These are phyloP conservation scores for Rhizopus sp. DNA, from an alignment of 371 early-diverging fungal genomes.

Conservation along the genomic window DNA sequence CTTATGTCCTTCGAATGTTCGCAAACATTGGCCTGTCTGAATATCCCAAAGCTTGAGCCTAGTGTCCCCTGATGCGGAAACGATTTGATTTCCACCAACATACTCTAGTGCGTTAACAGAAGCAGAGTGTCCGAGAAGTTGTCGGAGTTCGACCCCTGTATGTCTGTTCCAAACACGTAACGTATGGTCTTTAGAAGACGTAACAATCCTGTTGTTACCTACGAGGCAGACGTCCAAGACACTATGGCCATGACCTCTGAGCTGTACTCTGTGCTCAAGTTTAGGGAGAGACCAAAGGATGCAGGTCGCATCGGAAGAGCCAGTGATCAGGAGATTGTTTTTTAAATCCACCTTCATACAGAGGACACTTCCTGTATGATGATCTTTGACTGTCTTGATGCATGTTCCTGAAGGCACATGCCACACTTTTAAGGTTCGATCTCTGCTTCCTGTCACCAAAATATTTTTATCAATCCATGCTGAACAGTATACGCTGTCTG, in stretches of 20 bases:
- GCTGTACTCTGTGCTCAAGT: conserved; percentile 34
- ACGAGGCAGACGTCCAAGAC: conserved; percentile 85
- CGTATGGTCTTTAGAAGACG: conserved; percentile 78
- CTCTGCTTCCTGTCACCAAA: conserved; percentile 92
- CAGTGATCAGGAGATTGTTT: conserved; percentile 82
- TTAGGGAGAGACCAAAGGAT: conserved; percentile 82
- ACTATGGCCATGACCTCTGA: conserved; percentile 75
- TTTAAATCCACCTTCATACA: conserved; percentile 84
- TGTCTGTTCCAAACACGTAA: conserved; percentile 49
- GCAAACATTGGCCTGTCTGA: conserved; percentile 62
- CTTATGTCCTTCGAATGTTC: conserved; percentile 69
- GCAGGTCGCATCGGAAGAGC: conserved; percentile 89
- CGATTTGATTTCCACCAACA: conserved; percentile 59
- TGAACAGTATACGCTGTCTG: conserved; percentile 93
- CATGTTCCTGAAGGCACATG: conserved; percentile 66
- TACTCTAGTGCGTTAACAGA: conserved; percentile 90
- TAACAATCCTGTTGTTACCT: conserved; percentile 62
- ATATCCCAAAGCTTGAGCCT: conserved; percentile 87
- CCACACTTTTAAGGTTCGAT: conserved; percentile 86
- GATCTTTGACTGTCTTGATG: conserved; percentile 47
- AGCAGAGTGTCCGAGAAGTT: conserved; percentile 79
- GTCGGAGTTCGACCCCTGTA: conserved; percentile 58
- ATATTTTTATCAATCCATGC: conserved; percentile 72
- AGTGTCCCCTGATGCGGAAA: conserved; percentile 89
- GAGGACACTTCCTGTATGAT: conserved; percentile 87